Evolutionary conservation across 1,284 basidiomycete species (phyloP), one percentile per base, ranked within the genome.

Genomic region (Chondrostereum purpureum): DNA sequence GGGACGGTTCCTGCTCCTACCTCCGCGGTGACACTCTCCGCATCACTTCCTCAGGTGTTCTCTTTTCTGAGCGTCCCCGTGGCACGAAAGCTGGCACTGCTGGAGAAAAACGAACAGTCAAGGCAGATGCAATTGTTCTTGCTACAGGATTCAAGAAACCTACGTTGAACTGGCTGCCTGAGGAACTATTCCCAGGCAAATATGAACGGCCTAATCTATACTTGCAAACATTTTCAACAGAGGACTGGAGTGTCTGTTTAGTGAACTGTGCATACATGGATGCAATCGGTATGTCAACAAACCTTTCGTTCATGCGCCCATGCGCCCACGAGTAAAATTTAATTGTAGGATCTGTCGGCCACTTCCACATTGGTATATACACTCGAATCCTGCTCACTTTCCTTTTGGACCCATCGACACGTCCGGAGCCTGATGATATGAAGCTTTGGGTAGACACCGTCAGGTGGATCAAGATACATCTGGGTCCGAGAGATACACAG

Each of bases 381-480:
- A 77, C 73, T 1, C 72, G 80, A 17, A 77, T 81, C 24, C 69
- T 80, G 6, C 64, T 79, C 19, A 70, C 73, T 2, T 72, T 83
- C 54, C 67, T 82, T 14, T 67, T 81, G 56, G 79, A 82, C 55
- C 58, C 66, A 20, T 54, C 58, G 20, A 72, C 75, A 0, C 68
- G 78, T 0, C 80, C 80, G 2, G 53, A 56, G 11, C 65, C 72
- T 2, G 68, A 71, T 35, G 73, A 80, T 51, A 80, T 79, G 78
- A 77, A 78, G 53, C 66, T 80, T 6, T 83, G 80, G 80, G 79
- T 83, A 31, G 77, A 82, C 56, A 62, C 70, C 31, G 63, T 80
- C 33, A 67, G 73, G n/a, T 79, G 72, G 60, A 55, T 81, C 57
- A 83, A 83, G 60, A 54, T 55, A 18, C 19, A 39, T 10, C 27